These are phyloP conservation scores for Fusarium pseudonygamai DNA, from an alignment of 2,329 filamentous ascomycete species.

Conservation along the genomic window DNA sequence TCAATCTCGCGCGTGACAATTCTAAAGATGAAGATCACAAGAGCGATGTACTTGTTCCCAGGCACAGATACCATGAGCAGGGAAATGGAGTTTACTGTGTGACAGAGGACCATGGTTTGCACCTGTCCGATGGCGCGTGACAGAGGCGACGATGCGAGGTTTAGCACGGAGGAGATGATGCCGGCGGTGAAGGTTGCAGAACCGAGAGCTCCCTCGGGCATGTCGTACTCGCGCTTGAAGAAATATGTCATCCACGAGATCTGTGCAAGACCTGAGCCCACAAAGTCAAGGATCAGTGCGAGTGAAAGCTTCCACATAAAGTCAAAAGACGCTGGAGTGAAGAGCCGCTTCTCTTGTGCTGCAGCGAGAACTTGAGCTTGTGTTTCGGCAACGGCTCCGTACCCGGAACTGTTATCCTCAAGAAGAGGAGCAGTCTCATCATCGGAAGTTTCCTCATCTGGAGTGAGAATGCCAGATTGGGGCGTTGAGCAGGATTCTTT, in stretches of 20 bases:
- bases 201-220: conserved; percentile 29
- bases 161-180: conserved; percentile 36
- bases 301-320: conserved; percentile 38
- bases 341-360: conserved; percentile 7
- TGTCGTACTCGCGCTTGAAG: conserved; percentile 37
- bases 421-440: conserved; percentile 27
- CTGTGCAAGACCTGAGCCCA: conserved; percentile 34
- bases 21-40: conserved; percentile 35
- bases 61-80: conserved; percentile 32
- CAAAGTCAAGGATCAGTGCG: conserved; percentile 33
- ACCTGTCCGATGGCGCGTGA: conserved; percentile 33
- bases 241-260: conserved; percentile 42
- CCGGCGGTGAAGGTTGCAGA: conserved; percentile 36
- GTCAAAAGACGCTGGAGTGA: conserved; percentile 23
- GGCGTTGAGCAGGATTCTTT: conserved; percentile 19
- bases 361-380: neutral
- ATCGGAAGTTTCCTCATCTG: neutral
- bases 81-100: conserved; percentile 35
- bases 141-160: conserved; percentile 31
- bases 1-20: conserved; percentile 37
- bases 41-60: conserved; percentile 30
- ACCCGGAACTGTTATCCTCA: neutral
- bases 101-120: conserved; percentile 37
- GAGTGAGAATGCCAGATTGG: neutral
- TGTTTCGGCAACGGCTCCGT: conserved; percentile 9